Evolutionary conservation across 306 rosid genomes (phyloP), one percentile per base, ranked within the genome.

Genomic region (Castanopsis chinensis): DNA sequence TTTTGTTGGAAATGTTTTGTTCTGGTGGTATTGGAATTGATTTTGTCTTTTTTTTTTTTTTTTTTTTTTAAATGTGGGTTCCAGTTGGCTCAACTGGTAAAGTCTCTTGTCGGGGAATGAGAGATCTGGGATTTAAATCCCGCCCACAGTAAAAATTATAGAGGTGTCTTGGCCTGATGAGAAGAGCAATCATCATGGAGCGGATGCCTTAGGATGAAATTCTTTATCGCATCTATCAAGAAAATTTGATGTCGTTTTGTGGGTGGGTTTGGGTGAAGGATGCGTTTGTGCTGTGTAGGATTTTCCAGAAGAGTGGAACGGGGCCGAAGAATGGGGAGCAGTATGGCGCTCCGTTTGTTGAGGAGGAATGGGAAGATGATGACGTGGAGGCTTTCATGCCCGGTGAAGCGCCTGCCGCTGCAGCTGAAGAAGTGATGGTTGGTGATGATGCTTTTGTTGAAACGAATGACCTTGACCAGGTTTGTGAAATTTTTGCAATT

Each of bases 301-400:
- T 95, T 69, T 95, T 95, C 28, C 92, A 95, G 92, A 95, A 95
- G 92, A 95, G 99, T 76, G 99, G 99, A 37, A 33, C 94, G 0
- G 99, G 99, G 14, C 98, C 99, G 0, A 92, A 92, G 89, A 95
- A 92, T 45, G 99, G 99, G 33, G 99, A 90, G 85, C 89, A 89
- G 81, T 95, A 95, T 61, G 98, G 99, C n/a, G 99, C 99, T 1
- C 98, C 98, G 1, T 88, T 92, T 74, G 5, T 85, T 8, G 99
- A 95, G 91, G 93, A 89, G 85, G 98, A 90, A 71, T 95, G 98
- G 99, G 96, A 91, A 3, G 86, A 82, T 23, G 88, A 88, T 25
- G 90, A 82, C 8, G 87, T 54, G 61, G 60, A 70, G 77, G 74
- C 76, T 81, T 73, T 72, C 17, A 71, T 83, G 55, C 80, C 82